Conservation (phyloP, 192 early-diverging fungal genomes). For the Backusella tuberculispora region DNA sequence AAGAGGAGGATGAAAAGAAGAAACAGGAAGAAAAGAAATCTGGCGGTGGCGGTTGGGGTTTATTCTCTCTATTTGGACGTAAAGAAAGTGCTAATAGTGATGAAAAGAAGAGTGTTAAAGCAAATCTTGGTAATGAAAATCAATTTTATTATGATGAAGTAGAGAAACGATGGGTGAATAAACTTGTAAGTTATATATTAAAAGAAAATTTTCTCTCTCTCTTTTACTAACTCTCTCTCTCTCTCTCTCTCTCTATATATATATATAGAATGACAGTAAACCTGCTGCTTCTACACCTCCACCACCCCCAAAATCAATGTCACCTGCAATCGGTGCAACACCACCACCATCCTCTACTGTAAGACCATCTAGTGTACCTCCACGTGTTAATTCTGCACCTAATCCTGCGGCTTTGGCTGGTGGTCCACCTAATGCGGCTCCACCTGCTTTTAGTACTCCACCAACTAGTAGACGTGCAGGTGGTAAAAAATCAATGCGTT, state of each 20-base stretch:
- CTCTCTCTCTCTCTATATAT: not conserved
- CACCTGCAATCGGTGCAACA: slow-evolving; percentile 31
- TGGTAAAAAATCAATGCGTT: slow-evolving; percentile 43
- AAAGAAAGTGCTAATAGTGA: slow-evolving; percentile 19
- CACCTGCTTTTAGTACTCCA: slow-evolving; percentile 30
- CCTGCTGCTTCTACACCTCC: slow-evolving; percentile 29
- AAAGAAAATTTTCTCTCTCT: not conserved
- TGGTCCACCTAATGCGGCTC: not conserved
- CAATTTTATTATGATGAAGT: slow-evolving; percentile 88
- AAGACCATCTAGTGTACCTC: not conserved
- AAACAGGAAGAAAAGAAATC: not conserved
- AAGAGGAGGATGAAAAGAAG: slow-evolving; percentile 17
- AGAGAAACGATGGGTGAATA: slow-evolving; percentile 89
- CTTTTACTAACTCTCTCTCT: too few species aligned
- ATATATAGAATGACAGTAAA: slow-evolving; percentile 29
- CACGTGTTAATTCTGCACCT: slow-evolving; percentile 24
- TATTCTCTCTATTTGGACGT: slow-evolving; percentile 36
- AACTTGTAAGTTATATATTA: slow-evolving; percentile 47
- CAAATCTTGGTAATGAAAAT: slow-evolving; percentile 86
- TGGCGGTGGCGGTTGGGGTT: slow-evolving; percentile 34
- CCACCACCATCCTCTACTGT: not conserved
- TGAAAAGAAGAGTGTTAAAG: slow-evolving; percentile 61
- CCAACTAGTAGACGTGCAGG: slow-evolving; percentile 32
- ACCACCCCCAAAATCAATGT: slow-evolving; percentile 31
- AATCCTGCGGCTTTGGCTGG: slow-evolving; percentile 16